A percentile compares a stretch with the other conserved stretches of the same genome.
phyloP scores from a whole-genome alignment of 2,329 filamentous ascomycete genomes.

The Hypoxylon sp. region DNA sequence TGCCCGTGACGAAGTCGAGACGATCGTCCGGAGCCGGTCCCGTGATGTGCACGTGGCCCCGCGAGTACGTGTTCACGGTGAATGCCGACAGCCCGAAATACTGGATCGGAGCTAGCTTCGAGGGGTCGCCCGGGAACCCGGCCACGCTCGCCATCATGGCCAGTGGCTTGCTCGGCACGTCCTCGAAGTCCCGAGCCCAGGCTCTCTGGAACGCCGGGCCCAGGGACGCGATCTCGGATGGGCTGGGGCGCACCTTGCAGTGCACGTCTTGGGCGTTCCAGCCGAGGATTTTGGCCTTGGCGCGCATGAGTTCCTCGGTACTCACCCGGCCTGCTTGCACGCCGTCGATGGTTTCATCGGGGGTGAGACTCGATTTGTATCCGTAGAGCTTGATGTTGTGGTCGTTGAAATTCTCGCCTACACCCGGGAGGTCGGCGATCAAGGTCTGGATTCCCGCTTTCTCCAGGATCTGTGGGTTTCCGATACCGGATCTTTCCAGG shows the following conservation, averaged over 20 bases:
- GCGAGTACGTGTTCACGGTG: conserved; percentile 70
- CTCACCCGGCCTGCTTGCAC: conserved; percentile 49
- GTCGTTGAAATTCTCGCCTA: background rate
- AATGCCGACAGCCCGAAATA: conserved; percentile 67
- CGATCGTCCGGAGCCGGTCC: conserved; percentile 1
- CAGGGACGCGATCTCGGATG: conserved; percentile 65
- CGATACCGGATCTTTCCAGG: background rate
- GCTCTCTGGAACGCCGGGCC: conserved; percentile 64
- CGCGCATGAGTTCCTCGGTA: conserved; percentile 44
- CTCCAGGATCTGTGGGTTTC: background rate
- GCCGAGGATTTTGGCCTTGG: conserved; percentile 59
- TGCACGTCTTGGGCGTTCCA: conserved; percentile 69
- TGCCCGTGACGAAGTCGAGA: background rate
- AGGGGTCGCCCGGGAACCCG: conserved; percentile 54
- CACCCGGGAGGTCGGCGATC: background rate
- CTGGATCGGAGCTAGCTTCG: conserved; percentile 57
- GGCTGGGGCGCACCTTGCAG: conserved; percentile 68
- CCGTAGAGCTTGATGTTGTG: background rate
- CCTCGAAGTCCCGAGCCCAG: conserved; percentile 67
- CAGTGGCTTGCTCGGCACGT: conserved; percentile 48
- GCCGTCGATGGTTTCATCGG: conserved; percentile 54
- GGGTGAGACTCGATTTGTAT: background rate
- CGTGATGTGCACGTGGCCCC: conserved; percentile 64
- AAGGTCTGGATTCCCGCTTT: background rate
- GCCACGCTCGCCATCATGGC: conserved; percentile 43